Evolutionary conservation across 2,329 filamentous ascomycete species (phyloP).

Genomic region (Aspergillus spinulosporus): DNA sequence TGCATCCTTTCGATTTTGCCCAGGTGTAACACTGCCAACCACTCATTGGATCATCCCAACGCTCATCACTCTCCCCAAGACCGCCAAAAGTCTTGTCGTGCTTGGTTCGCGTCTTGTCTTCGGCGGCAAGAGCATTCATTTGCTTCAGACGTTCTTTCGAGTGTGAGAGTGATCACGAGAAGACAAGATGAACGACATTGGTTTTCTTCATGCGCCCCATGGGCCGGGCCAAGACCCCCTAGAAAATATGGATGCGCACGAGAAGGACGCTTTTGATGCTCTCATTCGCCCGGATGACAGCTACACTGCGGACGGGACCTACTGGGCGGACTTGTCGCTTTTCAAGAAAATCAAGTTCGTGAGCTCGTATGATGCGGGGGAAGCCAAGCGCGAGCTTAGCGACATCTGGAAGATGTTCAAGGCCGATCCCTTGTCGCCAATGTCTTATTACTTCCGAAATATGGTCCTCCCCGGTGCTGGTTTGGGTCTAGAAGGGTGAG

Average conservation of each 20-base stretch:
- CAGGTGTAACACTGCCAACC: conserved; percentile 5
- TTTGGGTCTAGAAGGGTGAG: conserved; percentile 78
- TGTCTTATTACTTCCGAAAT: conserved; percentile 86
- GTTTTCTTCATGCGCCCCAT: conserved; percentile 45
- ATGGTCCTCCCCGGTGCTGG: conserved; percentile 91
- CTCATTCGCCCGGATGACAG: conserved; percentile 86
- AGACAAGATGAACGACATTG: conserved; percentile 31
- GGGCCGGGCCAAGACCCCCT: conserved; percentile 48
- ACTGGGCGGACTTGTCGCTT: conserved; percentile 87
- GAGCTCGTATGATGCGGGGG: conserved; percentile 67
- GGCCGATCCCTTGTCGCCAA: conserved; percentile 76
- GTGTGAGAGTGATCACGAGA: not conserved
- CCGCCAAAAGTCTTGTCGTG: conserved; percentile 9
- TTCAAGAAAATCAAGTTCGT: conserved; percentile 73
- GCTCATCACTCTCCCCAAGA: conserved; percentile 11
- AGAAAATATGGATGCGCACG: conserved; percentile 57
- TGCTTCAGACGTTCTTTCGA: not conserved
- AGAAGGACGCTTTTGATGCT: conserved; percentile 69
- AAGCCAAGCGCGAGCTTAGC: conserved; percentile 66
- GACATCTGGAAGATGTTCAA: conserved; percentile 78
- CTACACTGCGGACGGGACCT: conserved; percentile 77
- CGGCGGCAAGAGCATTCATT: conserved; percentile 16
- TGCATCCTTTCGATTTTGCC: conserved; percentile 19
- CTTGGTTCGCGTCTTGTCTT: conserved; percentile 12
- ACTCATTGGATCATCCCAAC: conserved; percentile 16